phyloP scores from a whole-genome alignment of 345 rosid species.

The Conringia planisiliqua region DNA sequence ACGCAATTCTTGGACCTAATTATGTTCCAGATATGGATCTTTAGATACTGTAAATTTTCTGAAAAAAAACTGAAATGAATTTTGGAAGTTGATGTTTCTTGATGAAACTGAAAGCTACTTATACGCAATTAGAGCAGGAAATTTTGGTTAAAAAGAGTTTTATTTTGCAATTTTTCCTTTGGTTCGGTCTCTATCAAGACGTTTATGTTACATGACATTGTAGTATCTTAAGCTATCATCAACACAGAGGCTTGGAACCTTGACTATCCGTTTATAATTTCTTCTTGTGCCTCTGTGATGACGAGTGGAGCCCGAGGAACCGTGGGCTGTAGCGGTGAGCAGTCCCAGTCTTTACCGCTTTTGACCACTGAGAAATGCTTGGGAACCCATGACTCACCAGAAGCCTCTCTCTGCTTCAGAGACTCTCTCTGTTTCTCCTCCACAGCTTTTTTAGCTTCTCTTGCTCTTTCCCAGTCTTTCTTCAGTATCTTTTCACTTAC shows the following conservation, averaged over 20 bases:
- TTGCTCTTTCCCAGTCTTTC: conserved; percentile 70
- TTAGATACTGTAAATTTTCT: conserved; percentile 26
- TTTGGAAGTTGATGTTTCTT: conserved; percentile 7
- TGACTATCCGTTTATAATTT: neutral
- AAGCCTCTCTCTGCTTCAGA: conserved; percentile 44
- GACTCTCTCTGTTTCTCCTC: conserved; percentile 66
- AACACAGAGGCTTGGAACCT: neutral
- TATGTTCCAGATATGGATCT: conserved; percentile 11
- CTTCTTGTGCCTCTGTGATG: neutral
- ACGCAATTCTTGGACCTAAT: conserved; percentile 10
- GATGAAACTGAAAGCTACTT: conserved; percentile 14
- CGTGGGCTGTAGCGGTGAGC: conserved; percentile 43
- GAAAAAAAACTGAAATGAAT: conserved; percentile 11
- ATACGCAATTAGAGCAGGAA: conserved; percentile 14
- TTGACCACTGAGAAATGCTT: conserved; percentile 46
- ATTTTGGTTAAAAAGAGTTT: conserved; percentile 10
- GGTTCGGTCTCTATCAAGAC: neutral
- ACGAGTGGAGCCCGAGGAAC: conserved; percentile 66
- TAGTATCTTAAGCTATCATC: neutral
- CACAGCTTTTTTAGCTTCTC: conserved; percentile 54
- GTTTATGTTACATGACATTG: neutral
- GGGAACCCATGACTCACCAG: conserved; percentile 60
- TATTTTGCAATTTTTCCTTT: neutral
- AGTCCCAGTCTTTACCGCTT: conserved; percentile 53
- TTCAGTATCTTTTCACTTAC: conserved; percentile 54